Evolutionary conservation across 2,329 filamentous ascomycete species (phyloP).

Genomic region (Colletotrichum phormii): DNA sequence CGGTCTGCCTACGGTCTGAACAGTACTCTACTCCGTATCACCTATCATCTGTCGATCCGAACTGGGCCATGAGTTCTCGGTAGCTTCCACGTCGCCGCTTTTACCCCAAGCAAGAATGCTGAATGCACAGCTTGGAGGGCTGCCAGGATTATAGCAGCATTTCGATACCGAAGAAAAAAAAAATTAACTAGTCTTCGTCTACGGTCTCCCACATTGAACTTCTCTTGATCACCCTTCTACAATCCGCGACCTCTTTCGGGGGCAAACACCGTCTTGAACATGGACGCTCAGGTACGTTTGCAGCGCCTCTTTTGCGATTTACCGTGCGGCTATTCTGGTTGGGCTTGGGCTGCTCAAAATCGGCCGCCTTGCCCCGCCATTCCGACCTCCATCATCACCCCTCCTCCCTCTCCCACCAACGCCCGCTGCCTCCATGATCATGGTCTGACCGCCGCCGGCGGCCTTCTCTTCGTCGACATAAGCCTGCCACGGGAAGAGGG

Average conservation of each 20-base stretch:
- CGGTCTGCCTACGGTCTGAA: neutral
- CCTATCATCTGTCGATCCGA: constrained; percentile 35
- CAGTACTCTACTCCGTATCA: too few species aligned
- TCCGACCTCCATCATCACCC: constrained; percentile 40
- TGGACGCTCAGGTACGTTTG: constrained; percentile 61
- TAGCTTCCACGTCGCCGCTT: constrained; percentile 52
- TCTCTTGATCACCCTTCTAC: constrained; percentile 1
- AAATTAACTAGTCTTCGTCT: constrained; percentile 9
- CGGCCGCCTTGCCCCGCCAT: constrained; percentile 43
- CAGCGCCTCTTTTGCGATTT: constrained; percentile 36
- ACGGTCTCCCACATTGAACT: constrained; percentile 26
- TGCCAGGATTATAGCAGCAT: constrained; percentile 58
- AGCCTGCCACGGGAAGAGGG: neutral
- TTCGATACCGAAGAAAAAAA: constrained; percentile 38
- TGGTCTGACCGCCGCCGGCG: neutral
- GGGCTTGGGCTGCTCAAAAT: constrained; percentile 17
- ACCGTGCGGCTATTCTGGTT: neutral
- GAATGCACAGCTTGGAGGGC: constrained; percentile 52
- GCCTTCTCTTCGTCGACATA: constrained; percentile 16
- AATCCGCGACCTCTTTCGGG: constrained; percentile 2
- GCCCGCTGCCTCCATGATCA: constrained; percentile 17
- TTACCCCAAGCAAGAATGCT: constrained; percentile 52
- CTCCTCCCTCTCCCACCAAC: constrained; percentile 19
- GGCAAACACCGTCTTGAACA: constrained; percentile 44
- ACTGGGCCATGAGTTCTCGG: constrained; percentile 54